Conservation (phyloP, 352 stramenopile genomes). For the Pythium myriotylum region DNA sequence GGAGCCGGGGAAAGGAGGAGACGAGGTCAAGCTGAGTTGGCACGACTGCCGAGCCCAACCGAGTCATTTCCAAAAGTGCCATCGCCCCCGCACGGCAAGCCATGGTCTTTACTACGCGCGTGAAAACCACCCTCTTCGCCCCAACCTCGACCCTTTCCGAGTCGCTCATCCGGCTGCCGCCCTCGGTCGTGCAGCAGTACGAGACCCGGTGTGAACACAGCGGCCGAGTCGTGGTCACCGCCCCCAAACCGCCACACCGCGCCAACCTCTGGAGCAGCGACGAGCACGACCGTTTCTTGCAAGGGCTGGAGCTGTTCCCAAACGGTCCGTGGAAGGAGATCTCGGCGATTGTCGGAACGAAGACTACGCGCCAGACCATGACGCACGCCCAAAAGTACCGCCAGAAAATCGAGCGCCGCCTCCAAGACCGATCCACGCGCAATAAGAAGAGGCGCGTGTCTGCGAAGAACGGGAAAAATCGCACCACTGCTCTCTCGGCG, state of each 20-base stretch:
- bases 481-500: conserved; percentile 8
- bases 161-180: conserved; percentile 12
- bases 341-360: conserved; percentile 50
- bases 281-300: conserved; percentile 42
- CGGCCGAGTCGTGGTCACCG: neutral
- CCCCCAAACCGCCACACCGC: conserved; percentile 6
- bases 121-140: conserved; percentile 12
- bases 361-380: conserved; percentile 90
- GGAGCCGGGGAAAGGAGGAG: too few species aligned
- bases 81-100: too few species aligned
- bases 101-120: conserved; percentile 10
- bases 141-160: neutral
- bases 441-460: conserved; percentile 14
- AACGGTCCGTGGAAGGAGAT: conserved; percentile 70
- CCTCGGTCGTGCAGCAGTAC: conserved; percentile 18
- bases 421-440: conserved; percentile 40
- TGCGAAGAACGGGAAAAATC: conserved; percentile 15
- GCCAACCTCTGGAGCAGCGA: conserved; percentile 12
- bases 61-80: too few species aligned
- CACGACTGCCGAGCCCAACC: too few species aligned
- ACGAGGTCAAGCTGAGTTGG: too few species aligned
- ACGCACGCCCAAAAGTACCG: conserved; percentile 95
- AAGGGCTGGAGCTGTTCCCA: conserved; percentile 63
- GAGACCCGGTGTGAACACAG: conserved; percentile 9
- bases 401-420: conserved; percentile 64